Evolutionary conservation across 2,329 filamentous ascomycete genomes (phyloP).

Genomic region (Fulvia fulva): DNA sequence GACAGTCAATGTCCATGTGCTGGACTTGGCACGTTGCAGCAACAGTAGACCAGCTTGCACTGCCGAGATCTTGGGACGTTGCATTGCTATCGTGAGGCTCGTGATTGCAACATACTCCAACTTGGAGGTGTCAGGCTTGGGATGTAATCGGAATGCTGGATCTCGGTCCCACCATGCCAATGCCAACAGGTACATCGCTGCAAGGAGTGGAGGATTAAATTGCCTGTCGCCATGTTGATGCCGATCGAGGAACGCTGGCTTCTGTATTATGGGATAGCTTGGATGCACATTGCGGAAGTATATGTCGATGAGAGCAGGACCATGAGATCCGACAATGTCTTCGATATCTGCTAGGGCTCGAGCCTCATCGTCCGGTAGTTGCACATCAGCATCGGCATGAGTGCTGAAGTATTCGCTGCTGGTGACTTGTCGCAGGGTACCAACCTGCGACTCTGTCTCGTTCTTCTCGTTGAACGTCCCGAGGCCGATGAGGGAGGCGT

Average conservation of each 20-base stretch:
- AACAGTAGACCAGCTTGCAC: constrained; percentile 73
- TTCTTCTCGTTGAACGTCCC: constrained; percentile 77
- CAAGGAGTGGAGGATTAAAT: constrained; percentile 71
- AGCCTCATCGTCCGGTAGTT: constrained; percentile 65
- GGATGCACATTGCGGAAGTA: constrained; percentile 81
- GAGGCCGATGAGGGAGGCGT: constrained; percentile 76
- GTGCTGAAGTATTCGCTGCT: constrained; percentile 75
- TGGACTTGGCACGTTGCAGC: constrained; percentile 69
- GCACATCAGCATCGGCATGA: constrained; percentile 69
- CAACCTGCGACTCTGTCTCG: constrained; percentile 66
- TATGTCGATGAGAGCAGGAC: constrained; percentile 70
- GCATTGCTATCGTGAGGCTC: constrained; percentile 71
- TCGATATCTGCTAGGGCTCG: constrained; percentile 71
- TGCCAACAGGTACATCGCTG: constrained; percentile 78
- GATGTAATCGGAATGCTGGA: constrained; percentile 59
- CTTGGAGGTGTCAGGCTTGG: constrained; percentile 67
- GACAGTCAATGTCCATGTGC: constrained; percentile 79
- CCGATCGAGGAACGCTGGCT: constrained; percentile 73
- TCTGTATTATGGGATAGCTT: constrained; percentile 77
- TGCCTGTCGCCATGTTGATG: constrained; percentile 69
- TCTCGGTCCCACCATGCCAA: constrained; percentile 84
- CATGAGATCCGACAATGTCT: constrained; percentile 69
- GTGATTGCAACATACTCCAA: constrained; percentile 71
- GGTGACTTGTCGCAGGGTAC: constrained; percentile 67
- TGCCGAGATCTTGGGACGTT: constrained; percentile 75